Percentiles rank a stretch among this genome's conserved stretches.
Conservation (phyloP, 345 rosid species). For the Mallotus nudiflorus region DNA sequence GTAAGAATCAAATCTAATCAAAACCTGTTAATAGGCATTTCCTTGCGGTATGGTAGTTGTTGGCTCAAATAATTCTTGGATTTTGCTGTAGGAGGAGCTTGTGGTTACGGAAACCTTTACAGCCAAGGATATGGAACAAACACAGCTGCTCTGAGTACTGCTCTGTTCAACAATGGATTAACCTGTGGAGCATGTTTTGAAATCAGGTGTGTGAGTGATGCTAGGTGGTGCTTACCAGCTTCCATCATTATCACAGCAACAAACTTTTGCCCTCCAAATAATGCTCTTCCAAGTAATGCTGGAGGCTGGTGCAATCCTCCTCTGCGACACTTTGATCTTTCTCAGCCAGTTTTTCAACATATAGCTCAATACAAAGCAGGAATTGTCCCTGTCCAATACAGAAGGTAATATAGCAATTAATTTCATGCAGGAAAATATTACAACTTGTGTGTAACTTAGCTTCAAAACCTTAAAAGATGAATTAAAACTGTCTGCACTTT, state of each 20-base stretch:
- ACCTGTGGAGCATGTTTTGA: conserved; percentile 32
- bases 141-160: conserved; percentile 34
- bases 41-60: not conserved
- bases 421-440: too few species aligned
- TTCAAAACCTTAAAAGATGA: not conserved
- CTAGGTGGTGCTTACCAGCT: conserved; percentile 28
- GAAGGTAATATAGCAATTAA: conserved; percentile 19
- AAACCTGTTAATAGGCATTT: not conserved
- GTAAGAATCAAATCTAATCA: conserved; percentile 20
- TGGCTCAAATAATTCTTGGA: not conserved
- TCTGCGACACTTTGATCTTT: conserved; percentile 29
- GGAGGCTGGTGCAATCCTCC: conserved; percentile 38
- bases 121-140: conserved; percentile 30
- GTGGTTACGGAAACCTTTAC: conserved; percentile 31
- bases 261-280: conserved; percentile 35
- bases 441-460: not conserved
- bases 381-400: conserved; percentile 27
- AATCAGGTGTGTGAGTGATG: conserved; percentile 27
- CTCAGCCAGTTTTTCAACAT: conserved; percentile 30
- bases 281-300: conserved; percentile 21
- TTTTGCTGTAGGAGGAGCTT: conserved; percentile 25
- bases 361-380: conserved; percentile 32
- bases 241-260: conserved; percentile 29
- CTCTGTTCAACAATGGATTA: conserved; percentile 28
- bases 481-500: not conserved